Evolutionary conservation across 306 rosid genomes (phyloP), one percentile per base, ranked within the genome.

Genomic region (Cercis canadensis): DNA sequence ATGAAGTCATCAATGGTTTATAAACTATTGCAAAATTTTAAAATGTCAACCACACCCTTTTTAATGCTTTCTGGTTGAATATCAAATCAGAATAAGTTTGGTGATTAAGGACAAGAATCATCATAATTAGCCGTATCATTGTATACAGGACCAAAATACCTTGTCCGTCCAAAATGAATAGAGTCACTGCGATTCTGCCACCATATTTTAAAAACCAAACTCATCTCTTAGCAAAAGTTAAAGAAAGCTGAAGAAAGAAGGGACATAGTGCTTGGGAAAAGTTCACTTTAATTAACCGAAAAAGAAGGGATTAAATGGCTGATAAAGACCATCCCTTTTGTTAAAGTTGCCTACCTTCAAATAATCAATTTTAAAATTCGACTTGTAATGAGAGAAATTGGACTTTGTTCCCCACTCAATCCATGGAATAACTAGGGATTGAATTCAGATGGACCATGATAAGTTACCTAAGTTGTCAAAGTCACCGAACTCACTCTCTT

Each of bases 231-330:
- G 40, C 29, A 39, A 70, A 65, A 39, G 7, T 59, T 72, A 12
- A 41, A 61, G 6, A 12, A 41, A 61, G 5, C 11, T 32, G 0
- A 47, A 6, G 61, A 54, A 47, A 21, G 46, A 74, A 74, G 65
- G 56, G 49, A 37, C 83, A 61, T 74, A 6, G 75, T 70, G 81
- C 60, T 77, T 77, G 81, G 81, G 75, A 75, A 80, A 74, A 80
- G 85, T 16, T 11, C 33, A 16, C 53, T 62, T 65, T 54, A 45
- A 63, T 45, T 49, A 55, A 74, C 59, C 39, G 12, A 54, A 61
- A 73, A 63, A 45, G 19, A 65, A 21, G 10, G 46, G 16, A 44
- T 13, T 57, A 53, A 68, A 29, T 24, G 64, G 41, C 17, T 11
- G 37, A 65, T 50, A 10, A 63, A 57, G 37, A 36, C 11, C 17